phyloP scores from a whole-genome alignment of 345 rosid species.

The Chamaenerion angustifolium region DNA sequence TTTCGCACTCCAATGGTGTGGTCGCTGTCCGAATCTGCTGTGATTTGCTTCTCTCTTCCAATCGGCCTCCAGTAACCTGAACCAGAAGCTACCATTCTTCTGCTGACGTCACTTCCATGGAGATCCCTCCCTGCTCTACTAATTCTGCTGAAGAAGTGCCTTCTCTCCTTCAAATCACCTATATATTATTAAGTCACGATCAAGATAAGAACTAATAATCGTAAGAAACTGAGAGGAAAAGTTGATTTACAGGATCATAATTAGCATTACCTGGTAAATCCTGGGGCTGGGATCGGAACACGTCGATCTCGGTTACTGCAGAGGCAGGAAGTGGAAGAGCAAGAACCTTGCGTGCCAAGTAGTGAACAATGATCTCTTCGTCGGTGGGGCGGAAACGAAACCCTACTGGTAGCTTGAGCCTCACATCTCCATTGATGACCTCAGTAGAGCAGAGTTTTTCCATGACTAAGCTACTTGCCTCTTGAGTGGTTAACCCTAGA shows the following conservation, averaged over 20 bases:
- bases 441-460: constrained; percentile 13
- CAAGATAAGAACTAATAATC: too few relatives aligned
- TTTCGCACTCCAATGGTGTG: constrained; percentile 37
- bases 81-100: constrained; percentile 22
- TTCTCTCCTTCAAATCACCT: constrained; percentile 62
- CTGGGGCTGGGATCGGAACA: constrained; percentile 51
- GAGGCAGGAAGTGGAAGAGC: constrained; percentile 62
- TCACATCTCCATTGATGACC: constrained; percentile 22
- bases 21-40: constrained; percentile 15
- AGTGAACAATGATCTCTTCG: constrained; percentile 75
- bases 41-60: constrained; percentile 42
- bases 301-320: constrained; percentile 61
- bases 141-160: constrained; percentile 54
- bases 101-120: constrained; percentile 13
- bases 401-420: constrained; percentile 55
- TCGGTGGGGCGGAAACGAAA: constrained; percentile 77
- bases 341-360: constrained; percentile 46
- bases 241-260: not conserved
- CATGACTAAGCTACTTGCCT: constrained; percentile 4
- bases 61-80: constrained; percentile 61
- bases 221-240: too few relatives aligned
- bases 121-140: constrained; percentile 1
- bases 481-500: too few relatives aligned
- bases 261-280: constrained; percentile 44
- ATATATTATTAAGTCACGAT: not conserved